Conservation (phyloP, 2,329 filamentous ascomycete genomes). For the Colletotrichum coccodes region DNA sequence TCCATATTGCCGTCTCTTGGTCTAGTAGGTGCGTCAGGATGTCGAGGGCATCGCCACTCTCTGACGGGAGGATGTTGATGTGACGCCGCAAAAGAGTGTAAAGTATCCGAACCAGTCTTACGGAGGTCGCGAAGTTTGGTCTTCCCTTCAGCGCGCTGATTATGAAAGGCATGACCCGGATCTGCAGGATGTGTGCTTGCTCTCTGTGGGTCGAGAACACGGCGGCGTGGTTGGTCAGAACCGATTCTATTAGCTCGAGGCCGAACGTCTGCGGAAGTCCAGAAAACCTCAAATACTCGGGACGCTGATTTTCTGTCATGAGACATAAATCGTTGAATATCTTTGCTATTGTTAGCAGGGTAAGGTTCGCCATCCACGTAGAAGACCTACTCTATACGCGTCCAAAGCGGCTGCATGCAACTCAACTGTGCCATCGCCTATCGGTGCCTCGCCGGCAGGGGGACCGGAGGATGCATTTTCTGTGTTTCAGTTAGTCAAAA, state of each 20-base stretch:
- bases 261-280: conserved; percentile 84
- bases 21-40: conserved; percentile 89
- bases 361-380: neutral
- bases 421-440: conserved; percentile 71
- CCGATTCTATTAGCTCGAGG: conserved; percentile 90
- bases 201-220: conserved; percentile 84
- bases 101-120: conserved; percentile 84
- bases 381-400: conserved; percentile 73
- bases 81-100: conserved; percentile 85
- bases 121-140: conserved; percentile 82
- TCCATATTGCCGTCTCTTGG: conserved; percentile 86
- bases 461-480: conserved; percentile 61
- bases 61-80: conserved; percentile 76
- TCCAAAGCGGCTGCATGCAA: conserved; percentile 84
- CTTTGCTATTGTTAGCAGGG: conserved; percentile 46
- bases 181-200: conserved; percentile 80
- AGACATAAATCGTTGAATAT: conserved; percentile 92
- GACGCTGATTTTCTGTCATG: conserved; percentile 83
- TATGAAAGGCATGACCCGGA: conserved; percentile 84
- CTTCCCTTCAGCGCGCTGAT: conserved; percentile 82
- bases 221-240: conserved; percentile 84
- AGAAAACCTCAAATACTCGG: conserved; percentile 84
- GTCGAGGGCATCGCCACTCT: conserved; percentile 85
- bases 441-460: conserved; percentile 73
- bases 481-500: conserved; percentile 39